Conservation (phyloP, 768 basidiomycete genomes). For the Boletellus ananiceps region DNA sequence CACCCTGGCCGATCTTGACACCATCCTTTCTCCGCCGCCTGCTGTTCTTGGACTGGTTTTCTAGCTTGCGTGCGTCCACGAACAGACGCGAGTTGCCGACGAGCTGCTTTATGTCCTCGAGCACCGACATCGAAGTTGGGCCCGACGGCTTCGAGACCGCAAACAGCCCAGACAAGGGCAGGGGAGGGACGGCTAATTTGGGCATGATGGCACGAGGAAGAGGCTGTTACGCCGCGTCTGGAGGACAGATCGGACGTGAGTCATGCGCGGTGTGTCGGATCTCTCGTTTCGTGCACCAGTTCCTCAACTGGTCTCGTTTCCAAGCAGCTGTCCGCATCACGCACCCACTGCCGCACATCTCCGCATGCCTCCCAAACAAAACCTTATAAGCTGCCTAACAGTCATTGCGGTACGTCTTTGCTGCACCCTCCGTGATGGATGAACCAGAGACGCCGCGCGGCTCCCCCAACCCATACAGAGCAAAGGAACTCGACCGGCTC, state of each 20-base stretch:
- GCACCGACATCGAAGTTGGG: constrained; percentile 84
- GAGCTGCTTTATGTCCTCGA: constrained; percentile 83
- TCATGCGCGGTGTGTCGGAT: neutral
- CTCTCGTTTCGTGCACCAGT: neutral
- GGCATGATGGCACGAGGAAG: constrained; percentile 49
- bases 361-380: too few relatives aligned
- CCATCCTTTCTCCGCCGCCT: constrained; percentile 36
- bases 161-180: constrained; percentile 80
- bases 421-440: constrained; percentile 3
- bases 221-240: neutral
- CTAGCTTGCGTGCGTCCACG: constrained; percentile 51
- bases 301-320: neutral
- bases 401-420: neutral
- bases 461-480: neutral
- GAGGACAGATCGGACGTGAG: neutral
- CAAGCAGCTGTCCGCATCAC: neutral
- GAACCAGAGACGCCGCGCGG: neutral
- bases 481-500: constrained; percentile 8
- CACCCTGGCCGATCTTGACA: constrained; percentile 88
- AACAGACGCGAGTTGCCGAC: constrained; percentile 76
- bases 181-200: constrained; percentile 45
- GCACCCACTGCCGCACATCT: too few relatives aligned
- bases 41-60: constrained; percentile 42
- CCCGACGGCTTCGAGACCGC: constrained; percentile 90
- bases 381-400: neutral